A percentile compares a stretch with the other conserved stretches of the same genome.
These are phyloP conservation scores for Podospora conica DNA, from an alignment of 495 filamentous ascomycete species.

Conservation along the genomic window DNA sequence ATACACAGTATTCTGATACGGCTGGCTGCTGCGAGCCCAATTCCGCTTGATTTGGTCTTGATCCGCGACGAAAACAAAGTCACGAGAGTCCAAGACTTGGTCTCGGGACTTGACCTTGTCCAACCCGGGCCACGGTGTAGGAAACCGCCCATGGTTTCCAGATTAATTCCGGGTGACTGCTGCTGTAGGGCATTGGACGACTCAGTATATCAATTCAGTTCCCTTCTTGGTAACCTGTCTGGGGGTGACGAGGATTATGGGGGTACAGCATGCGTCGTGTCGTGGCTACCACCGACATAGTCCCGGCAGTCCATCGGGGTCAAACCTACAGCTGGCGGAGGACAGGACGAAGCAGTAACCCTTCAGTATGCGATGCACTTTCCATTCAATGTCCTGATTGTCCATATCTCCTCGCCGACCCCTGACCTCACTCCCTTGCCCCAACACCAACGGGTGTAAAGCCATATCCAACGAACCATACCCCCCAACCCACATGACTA, in stretches of 20 bases:
- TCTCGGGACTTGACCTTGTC: not conserved
- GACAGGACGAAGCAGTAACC: not conserved
- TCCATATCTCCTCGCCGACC: not conserved
- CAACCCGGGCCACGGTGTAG: not conserved
- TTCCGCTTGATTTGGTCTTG: not conserved
- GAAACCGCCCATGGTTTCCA: too few relatives aligned
- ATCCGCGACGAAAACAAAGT: not conserved
- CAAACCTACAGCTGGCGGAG: not conserved
- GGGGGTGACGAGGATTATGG: not conserved
- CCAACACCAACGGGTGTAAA: not conserved
- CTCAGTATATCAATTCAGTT: not conserved
- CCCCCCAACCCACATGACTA: not conserved
- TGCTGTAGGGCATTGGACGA: not conserved
- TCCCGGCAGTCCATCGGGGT: not conserved
- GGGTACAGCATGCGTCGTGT: not conserved
- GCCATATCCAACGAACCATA: not conserved
- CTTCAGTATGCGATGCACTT: not conserved
- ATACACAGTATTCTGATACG: not conserved
- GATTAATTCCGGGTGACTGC: not conserved
- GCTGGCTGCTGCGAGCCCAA: not conserved
- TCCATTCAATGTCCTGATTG: not conserved
- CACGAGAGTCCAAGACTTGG: not conserved
- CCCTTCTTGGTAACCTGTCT: not conserved
- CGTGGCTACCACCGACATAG: not conserved
- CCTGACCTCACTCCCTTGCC: not conserved